Evolutionary conservation across 345 rosid species (phyloP).

Genomic region (Populus deltoides): DNA sequence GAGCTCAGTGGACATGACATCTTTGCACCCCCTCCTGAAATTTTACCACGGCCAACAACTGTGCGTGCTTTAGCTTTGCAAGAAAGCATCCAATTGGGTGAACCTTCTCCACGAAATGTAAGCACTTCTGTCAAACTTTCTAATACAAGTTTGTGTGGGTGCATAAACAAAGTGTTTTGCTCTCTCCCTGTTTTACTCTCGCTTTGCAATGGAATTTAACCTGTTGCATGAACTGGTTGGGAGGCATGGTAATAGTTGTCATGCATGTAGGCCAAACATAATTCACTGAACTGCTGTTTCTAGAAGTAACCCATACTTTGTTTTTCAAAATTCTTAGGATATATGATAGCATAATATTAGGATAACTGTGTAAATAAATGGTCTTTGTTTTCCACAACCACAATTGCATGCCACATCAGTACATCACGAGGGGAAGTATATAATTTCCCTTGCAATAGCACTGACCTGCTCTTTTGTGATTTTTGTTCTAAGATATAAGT

Average conservation of each 20-base stretch:
- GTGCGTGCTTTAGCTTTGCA: constrained; percentile 65
- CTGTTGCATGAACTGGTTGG: background rate
- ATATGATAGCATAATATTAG: background rate
- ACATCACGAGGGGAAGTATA: background rate
- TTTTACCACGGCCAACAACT: constrained; percentile 65
- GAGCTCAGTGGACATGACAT: constrained; percentile 94
- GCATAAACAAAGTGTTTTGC: background rate
- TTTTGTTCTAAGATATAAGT: background rate
- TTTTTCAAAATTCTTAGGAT: background rate
- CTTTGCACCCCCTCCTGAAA: constrained; percentile 96
- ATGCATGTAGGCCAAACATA: background rate
- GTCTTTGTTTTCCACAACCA: background rate
- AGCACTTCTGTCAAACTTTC: constrained; percentile 33
- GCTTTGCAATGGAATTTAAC: background rate
- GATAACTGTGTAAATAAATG: background rate
- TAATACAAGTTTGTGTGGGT: constrained; percentile 21
- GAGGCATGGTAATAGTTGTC: background rate
- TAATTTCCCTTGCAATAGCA: background rate
- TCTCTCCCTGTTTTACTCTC: background rate
- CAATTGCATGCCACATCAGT: background rate
- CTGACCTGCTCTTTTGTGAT: background rate
- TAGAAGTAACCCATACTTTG: background rate
- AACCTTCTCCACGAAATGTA: constrained; percentile 41
- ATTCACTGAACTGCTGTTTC: background rate
- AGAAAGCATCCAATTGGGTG: constrained; percentile 73